A percentile compares a stretch with the other conserved stretches of the same genome.
Evolutionary conservation across 768 basidiomycete genomes (phyloP).

Genomic region (Cantharellus cinnabarinus): DNA sequence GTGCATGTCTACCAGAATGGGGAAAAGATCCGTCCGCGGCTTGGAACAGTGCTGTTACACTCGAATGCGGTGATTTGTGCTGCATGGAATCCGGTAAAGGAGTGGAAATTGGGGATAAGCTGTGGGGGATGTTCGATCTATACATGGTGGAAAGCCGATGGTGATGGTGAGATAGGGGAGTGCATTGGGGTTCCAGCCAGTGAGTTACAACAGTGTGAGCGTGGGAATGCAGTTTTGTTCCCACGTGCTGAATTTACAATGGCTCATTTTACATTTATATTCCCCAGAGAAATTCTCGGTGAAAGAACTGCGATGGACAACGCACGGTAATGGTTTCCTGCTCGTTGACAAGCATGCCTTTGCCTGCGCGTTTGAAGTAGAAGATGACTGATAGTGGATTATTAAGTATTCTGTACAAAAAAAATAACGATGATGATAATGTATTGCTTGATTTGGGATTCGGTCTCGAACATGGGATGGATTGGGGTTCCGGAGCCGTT

Average conservation of each 20-base stretch:
- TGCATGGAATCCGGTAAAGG: constrained; percentile 71
- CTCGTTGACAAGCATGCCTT: constrained; percentile 60
- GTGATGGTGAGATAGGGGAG: constrained; percentile 53
- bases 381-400: constrained; percentile 19
- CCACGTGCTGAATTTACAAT: not conserved
- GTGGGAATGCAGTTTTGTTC: not conserved
- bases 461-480: no score
- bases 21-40: constrained; percentile 34
- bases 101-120: constrained; percentile 45
- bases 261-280: not conserved
- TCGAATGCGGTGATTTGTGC: constrained; percentile 39
- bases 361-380: constrained; percentile 71
- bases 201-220: constrained; percentile 21
- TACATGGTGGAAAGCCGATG: constrained; percentile 32
- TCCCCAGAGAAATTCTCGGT: constrained; percentile 46
- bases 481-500: no score
- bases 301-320: constrained; percentile 54
- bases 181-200: constrained; percentile 79
- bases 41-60: constrained; percentile 52
- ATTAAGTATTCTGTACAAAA: no score
- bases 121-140: constrained; percentile 44
- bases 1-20: constrained; percentile 43
- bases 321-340: constrained; percentile 66
- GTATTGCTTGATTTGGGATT: no score
- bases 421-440: no score